phyloP scores from a whole-genome alignment of 495 filamentous ascomycete genomes.

The Hypomontagnella submonticulosa region DNA sequence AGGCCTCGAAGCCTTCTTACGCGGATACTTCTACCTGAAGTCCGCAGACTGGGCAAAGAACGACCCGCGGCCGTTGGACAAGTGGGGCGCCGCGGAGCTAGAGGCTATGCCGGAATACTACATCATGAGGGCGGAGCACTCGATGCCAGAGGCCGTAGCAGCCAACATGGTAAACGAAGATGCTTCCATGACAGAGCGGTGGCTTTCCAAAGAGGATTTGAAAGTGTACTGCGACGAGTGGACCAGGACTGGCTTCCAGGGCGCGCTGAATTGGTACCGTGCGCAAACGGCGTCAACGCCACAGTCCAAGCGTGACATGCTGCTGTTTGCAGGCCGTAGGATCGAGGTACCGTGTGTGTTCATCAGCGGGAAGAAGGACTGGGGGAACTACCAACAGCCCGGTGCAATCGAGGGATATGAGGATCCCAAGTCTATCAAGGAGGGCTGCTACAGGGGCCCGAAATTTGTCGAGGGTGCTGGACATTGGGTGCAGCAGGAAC shows the following conservation, averaged over 20 bases:
- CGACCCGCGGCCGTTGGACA: constrained; percentile 61
- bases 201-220: constrained; percentile 68
- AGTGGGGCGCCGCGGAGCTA: constrained; percentile 66
- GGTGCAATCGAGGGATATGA: constrained; percentile 69
- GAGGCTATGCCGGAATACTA: constrained; percentile 73
- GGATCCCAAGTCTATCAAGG: constrained; percentile 55
- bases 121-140: constrained; percentile 68
- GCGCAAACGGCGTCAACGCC: constrained; percentile 61
- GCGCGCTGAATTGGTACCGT: constrained; percentile 76
- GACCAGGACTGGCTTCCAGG: constrained; percentile 74
- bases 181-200: constrained; percentile 47
- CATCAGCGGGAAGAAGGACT: constrained; percentile 69
- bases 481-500: constrained; percentile 76
- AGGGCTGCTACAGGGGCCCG: constrained; percentile 59
- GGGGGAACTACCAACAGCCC: constrained; percentile 75
- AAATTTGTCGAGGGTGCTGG: constrained; percentile 67
- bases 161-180: constrained; percentile 64
- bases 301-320: constrained; percentile 61
- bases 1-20: constrained; percentile 67
- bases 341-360: constrained; percentile 71
- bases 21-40: constrained; percentile 76
- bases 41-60: constrained; percentile 69
- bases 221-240: constrained; percentile 70
- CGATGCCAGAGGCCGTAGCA: constrained; percentile 68
- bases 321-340: constrained; percentile 69